Evolutionary conservation across 345 rosid genomes (phyloP), one percentile per base, ranked within the genome.

Genomic region (Lepidium africanum): DNA sequence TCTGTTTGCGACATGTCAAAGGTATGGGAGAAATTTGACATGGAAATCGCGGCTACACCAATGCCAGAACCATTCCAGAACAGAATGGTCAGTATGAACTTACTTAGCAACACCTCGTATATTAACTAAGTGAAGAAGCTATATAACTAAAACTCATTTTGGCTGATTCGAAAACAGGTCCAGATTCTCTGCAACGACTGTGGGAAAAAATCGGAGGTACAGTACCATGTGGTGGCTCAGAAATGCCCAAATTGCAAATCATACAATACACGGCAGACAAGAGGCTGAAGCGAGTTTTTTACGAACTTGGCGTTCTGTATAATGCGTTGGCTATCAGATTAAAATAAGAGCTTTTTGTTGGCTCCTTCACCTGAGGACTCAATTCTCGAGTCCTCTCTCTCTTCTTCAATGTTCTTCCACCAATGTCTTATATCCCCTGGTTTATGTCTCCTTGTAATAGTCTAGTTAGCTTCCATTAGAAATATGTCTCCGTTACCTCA

Each of bases 1-100:
- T 89, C 98, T 0, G 95, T 89, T 3, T 87, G 96, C 71, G 97
- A 91, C 54, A 89, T 91, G 97, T 91, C 97, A 39, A 80, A 78
- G 75, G 94, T 87, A 12, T 91, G 96, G 96, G 98, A 92, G 83
- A 89, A 86, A 71, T 78, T 82, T 27, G 98, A 89, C 35, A 47
- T 65, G 82, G 95, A 89, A 77, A 92, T 89, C 13, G 92, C 95
- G 2, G 82, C 95, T 73, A 86, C 84, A 13, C 96, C 98, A 16
- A 81, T 89, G 94, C 96, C 96, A 5, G 91, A 86, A 64, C 67
- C 76, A 9, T 92, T 75, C 56, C 86, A 78, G 59, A 82, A 84
- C 61, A 92, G 72, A 66, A 80, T 49, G 92, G 97, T 86, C 10
- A 30, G 66, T 37, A 16, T 58, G 13, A 63, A 38, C 32, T 11